Conservation (phyloP, 306 rosid species). For the Elaeagnus macrophylla region DNA sequence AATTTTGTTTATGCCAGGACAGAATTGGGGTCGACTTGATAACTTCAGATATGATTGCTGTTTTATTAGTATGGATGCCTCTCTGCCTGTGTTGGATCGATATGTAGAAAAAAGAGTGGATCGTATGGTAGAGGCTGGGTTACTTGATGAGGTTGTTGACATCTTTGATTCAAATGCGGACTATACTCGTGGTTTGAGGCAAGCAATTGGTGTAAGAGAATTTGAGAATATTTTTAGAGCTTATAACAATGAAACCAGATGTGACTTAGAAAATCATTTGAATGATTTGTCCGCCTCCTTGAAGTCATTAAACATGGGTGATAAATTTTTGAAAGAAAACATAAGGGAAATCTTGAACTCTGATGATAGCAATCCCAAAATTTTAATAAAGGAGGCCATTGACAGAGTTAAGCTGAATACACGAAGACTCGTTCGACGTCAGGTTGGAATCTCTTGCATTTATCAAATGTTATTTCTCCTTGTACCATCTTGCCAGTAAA, state of each 20-base stretch:
- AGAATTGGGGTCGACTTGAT: conserved; percentile 92
- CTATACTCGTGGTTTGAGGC: conserved; percentile 73
- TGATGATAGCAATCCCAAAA: conserved; percentile 24
- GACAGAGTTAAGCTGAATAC: conserved; percentile 75
- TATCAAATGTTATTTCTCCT: neutral
- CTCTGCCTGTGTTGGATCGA: conserved; percentile 65
- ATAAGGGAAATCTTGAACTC: conserved; percentile 34
- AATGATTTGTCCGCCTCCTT: conserved; percentile 16
- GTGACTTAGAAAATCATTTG: conserved; percentile 15
- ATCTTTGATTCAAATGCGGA: conserved; percentile 51
- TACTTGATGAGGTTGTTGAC: conserved; percentile 71
- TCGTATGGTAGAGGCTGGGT: conserved; percentile 67
- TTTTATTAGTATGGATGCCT: conserved; percentile 68
- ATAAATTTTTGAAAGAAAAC: conserved; percentile 32
- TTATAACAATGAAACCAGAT: conserved; percentile 18
- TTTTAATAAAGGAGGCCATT: conserved; percentile 57
- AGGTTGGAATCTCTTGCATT: conserved; percentile 32
- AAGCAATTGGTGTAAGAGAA: conserved; percentile 88
- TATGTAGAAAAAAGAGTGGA: conserved; percentile 83
- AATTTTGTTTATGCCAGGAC: conserved; percentile 63
- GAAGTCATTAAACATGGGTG: conserved; percentile 23
- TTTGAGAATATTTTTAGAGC: conserved; percentile 49
- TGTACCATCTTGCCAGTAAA: neutral
- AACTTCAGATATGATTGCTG: conserved; percentile 70
- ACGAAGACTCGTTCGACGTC: conserved; percentile 77